Evolutionary conservation across 2,329 filamentous ascomycete genomes (phyloP), one percentile per base, ranked within the genome.

Genomic region (Paracamarosporium sp.): DNA sequence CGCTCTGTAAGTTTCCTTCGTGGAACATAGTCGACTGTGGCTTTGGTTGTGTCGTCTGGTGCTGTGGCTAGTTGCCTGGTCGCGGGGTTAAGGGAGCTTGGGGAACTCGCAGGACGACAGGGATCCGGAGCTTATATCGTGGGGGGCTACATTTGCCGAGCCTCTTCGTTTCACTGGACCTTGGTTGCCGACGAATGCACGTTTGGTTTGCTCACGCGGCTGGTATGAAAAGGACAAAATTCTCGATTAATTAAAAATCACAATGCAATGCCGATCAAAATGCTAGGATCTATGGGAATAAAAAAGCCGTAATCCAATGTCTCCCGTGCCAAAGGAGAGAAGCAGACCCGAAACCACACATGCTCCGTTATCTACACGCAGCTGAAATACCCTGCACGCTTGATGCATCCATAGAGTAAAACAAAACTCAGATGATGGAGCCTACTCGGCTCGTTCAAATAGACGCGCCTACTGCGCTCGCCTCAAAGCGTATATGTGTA

Each of bases 1-100:
- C 93, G 68, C 90, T 89, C 68, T 96, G 90, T 20, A 97, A 78
- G 59, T 87, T 88, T 17, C 93, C 93, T 59, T 88, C 71, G 74
- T 93, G 93, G 78, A 97, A 97, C 89, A 96, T 93, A 40, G 46
- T 40, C 6, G 11, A 20, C n/a, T 40, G 36, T 60, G 52, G 65
- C 31, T 52, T 20, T 45, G 22, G 27, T 24, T 41, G 13, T n/a
- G 31, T 50, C 22, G 35, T 50, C 24, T 27, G 35, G 30, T 28
- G 57, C 57, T 51, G 41, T 55, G 53, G 56, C 53, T 52, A 58
- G 35, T 51, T 51, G 54, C 57, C 55, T 59, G 47, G 57, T 53
- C 53, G 64, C 56, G 65, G 65, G 61, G 66, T 60, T 58, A 45
- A 44, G 43, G 40, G 27, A 53, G 46, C 45, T 55, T 51, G 36